A percentile compares a stretch with the other conserved stretches of the same genome.
Conservation (phyloP, 495 filamentous ascomycete genomes). For the Annulohypoxylon maeteangense region DNA sequence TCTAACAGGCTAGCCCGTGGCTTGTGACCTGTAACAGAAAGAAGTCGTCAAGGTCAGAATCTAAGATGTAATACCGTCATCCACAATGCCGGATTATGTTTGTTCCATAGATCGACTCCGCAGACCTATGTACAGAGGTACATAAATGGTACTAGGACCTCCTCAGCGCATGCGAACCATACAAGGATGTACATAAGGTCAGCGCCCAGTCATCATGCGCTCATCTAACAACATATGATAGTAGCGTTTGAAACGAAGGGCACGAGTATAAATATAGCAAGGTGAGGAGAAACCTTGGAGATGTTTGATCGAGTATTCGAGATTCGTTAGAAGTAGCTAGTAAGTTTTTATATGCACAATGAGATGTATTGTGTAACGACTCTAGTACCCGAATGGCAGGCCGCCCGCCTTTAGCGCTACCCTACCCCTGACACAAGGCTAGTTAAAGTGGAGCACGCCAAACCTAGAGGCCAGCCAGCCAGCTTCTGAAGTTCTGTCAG, state of each 20-base stretch:
- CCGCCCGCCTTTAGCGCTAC: constrained; percentile 26
- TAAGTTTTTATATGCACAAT: not conserved
- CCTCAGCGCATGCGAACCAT: constrained; percentile 2
- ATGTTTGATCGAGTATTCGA: too few relatives aligned
- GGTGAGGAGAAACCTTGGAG: not conserved
- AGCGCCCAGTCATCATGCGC: not conserved
- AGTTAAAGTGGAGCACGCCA: constrained; percentile 2
- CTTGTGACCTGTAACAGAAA: too few relatives aligned
- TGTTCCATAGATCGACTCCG: constrained; percentile 28
- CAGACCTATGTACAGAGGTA: constrained; percentile 25
- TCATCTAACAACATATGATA: not conserved
- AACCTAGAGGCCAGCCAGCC: not conserved
- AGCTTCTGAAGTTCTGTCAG: constrained; percentile 2
- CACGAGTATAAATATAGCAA: not conserved
- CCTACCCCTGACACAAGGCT: constrained; percentile 33
- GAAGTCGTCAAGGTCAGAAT: too few relatives aligned
- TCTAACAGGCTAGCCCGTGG: too few relatives aligned
- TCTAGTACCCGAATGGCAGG: constrained; percentile 2
- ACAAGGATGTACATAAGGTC: constrained; percentile 19
- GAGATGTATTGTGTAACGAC: not conserved
- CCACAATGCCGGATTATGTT: not conserved
- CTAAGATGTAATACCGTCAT: not conserved
- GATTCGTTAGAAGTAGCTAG: not conserved
- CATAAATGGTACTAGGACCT: not conserved
- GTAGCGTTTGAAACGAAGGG: not conserved